Percentiles rank a stretch among this genome's conserved stretches.
Evolutionary conservation across 2,329 filamentous ascomycete genomes (phyloP).

Genomic region (Acrodontium crateriforme): DNA sequence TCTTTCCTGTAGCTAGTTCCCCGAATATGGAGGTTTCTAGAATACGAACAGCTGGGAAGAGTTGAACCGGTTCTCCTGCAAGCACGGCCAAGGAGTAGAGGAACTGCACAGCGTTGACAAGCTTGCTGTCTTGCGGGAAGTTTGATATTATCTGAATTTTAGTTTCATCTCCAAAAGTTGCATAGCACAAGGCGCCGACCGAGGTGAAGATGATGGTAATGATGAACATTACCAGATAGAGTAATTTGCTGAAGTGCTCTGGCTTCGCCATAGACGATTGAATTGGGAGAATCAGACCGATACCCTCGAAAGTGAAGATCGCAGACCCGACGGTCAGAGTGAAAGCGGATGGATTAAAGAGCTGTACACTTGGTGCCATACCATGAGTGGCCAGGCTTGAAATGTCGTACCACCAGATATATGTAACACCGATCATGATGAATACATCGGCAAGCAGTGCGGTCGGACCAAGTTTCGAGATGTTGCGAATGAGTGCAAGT

Average conservation of each 20-base stretch:
- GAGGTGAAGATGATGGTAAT: slow-evolving; percentile 61
- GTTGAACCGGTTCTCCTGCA: slow-evolving; percentile 59
- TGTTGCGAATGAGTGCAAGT: slow-evolving; percentile 57
- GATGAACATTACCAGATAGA: slow-evolving; percentile 56
- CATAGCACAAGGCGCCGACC: slow-evolving; percentile 60
- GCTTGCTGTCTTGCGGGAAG: slow-evolving; percentile 53
- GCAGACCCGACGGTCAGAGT: slow-evolving; percentile 59
- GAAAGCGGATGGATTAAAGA: slow-evolving; percentile 57
- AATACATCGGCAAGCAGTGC: slow-evolving; percentile 58
- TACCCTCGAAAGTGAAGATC: slow-evolving; percentile 69
- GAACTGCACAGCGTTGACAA: slow-evolving; percentile 67
- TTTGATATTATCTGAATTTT: slow-evolving; percentile 65
- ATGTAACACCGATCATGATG: slow-evolving; percentile 55
- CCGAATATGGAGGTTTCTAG: slow-evolving; percentile 55
- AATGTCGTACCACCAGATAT: slow-evolving; percentile 63
- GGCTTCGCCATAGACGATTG: slow-evolving; percentile 62
- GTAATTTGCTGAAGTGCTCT: slow-evolving; percentile 50
- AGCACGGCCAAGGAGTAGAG: slow-evolving; percentile 60
- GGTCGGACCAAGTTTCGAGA: slow-evolving; percentile 56
- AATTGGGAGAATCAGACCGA: slow-evolving; percentile 62
- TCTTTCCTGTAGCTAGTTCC: slow-evolving; percentile 51
- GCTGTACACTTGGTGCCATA: slow-evolving; percentile 44
- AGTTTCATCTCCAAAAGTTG: slow-evolving; percentile 54
- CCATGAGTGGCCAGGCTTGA: slow-evolving; percentile 41
- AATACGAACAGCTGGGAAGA: slow-evolving; percentile 61